Conservation (phyloP, 1,284 basidiomycete genomes). For the Gastroboletus turbinatus region DNA sequence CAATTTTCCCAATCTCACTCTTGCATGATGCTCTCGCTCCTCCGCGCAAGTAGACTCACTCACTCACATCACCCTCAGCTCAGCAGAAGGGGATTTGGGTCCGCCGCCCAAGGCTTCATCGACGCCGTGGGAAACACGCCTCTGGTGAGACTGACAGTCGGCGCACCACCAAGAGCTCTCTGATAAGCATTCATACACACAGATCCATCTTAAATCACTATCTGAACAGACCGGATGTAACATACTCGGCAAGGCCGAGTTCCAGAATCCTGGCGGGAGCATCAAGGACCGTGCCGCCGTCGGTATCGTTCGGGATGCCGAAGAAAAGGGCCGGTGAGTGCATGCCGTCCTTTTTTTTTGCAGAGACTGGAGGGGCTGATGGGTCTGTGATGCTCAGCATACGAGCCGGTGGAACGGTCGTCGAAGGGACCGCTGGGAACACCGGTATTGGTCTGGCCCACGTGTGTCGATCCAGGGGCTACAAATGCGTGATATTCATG, state of each 20-base stretch:
- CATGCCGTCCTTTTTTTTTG: slow-evolving; percentile 1
- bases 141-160: slow-evolving; percentile 55
- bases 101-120: slow-evolving; percentile 76
- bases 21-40: slow-evolving; percentile 38
- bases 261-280: slow-evolving; percentile 98
- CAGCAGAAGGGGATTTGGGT: slow-evolving; percentile 47
- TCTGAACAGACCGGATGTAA: slow-evolving; percentile 90
- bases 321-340: slow-evolving; percentile 75
- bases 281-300: slow-evolving; percentile 98
- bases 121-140: slow-evolving; percentile 95
- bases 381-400: slow-evolving; percentile 50
- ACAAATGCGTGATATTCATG: slow-evolving; percentile 99
- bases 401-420: slow-evolving; percentile 90
- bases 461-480: slow-evolving; percentile 90
- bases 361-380: neutral
- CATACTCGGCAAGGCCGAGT: slow-evolving; percentile 95
- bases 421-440: slow-evolving; percentile 99
- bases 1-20: no score
- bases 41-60: slow-evolving; percentile 31
- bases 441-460: slow-evolving; percentile 97
- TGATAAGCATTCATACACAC: slow-evolving; percentile 1
- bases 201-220: slow-evolving; percentile 84
- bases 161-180: neutral
- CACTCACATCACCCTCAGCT: neutral
- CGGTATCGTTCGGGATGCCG: slow-evolving; percentile 87